Conservation (phyloP, 2,329 filamentous ascomycete species). For the Celoporthe dispersa region DNA sequence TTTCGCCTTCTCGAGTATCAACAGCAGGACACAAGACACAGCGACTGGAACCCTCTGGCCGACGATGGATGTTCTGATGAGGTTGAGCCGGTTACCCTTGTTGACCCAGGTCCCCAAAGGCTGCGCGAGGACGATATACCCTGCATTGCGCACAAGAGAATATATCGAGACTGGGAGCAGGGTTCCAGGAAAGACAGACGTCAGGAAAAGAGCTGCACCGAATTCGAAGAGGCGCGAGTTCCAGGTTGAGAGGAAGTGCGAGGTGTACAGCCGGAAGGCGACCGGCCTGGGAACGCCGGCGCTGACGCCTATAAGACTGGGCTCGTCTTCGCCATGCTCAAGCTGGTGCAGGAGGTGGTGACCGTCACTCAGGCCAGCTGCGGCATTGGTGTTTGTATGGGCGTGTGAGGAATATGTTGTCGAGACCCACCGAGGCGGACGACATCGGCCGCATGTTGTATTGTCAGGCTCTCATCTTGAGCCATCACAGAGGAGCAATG, state of each 20-base stretch:
- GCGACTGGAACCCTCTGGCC: constrained; percentile 51
- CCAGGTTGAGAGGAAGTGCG: constrained; percentile 66
- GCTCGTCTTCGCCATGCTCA: constrained; percentile 7
- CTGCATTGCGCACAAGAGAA: constrained; percentile 61
- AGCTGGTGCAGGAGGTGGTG: constrained; percentile 15
- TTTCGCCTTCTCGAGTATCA: constrained; percentile 36
- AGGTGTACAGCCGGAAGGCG: constrained; percentile 53
- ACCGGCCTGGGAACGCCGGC: constrained; percentile 18
- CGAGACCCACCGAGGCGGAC: not conserved
- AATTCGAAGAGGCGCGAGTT: constrained; percentile 69
- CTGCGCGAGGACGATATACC: constrained; percentile 63
- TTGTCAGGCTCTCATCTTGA: not conserved
- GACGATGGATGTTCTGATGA: constrained; percentile 56
- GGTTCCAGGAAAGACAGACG: constrained; percentile 59
- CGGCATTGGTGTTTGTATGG: not conserved
- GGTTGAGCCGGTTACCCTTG: constrained; percentile 50
- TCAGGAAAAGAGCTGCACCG: constrained; percentile 62
- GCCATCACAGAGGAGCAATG: not conserved
- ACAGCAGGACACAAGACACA: constrained; percentile 52
- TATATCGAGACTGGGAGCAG: constrained; percentile 72
- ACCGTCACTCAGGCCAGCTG: not conserved
- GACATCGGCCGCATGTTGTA: not conserved
- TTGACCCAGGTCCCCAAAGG: constrained; percentile 65
- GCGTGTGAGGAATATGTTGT: not conserved
- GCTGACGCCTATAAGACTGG: not conserved